Conservation (phyloP, 2,329 filamentous ascomycete genomes). For the Penicillium sp. region DNA sequence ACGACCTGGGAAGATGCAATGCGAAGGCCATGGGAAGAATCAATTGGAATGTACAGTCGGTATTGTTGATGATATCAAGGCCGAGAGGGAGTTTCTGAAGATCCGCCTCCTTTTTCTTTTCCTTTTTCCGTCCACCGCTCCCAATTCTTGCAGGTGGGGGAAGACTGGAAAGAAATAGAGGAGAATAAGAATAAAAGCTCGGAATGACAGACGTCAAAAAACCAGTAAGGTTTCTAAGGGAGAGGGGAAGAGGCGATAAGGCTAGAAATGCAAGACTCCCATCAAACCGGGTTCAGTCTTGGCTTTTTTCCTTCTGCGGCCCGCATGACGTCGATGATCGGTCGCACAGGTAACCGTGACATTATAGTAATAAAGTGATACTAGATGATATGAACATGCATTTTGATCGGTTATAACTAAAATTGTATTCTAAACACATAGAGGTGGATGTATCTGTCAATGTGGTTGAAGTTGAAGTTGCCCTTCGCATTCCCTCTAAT, state of each 20-base stretch:
- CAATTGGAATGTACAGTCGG: background rate
- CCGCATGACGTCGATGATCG: constrained; percentile 6
- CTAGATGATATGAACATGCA: background rate
- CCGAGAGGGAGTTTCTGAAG: background rate
- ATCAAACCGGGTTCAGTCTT: background rate
- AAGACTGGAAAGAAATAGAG: background rate
- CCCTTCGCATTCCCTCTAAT: too few relatives aligned
- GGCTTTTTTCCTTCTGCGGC: constrained; percentile 6
- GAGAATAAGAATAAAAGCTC: background rate
- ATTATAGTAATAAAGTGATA: too few relatives aligned
- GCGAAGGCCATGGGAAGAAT: constrained; percentile 6
- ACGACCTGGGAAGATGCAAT: background rate
- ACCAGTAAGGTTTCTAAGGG: background rate
- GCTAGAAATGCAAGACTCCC: background rate
- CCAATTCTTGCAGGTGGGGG: background rate
- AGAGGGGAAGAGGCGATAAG: constrained; percentile 2
- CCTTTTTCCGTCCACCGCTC: background rate
- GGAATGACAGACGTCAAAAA: constrained; percentile 4
- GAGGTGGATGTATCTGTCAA: too few relatives aligned
- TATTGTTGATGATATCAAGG: background rate
- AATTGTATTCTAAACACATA: too few relatives aligned
- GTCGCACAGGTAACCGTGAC: constrained; percentile 2
- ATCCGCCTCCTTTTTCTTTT: background rate
- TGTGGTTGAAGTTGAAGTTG: too few relatives aligned
- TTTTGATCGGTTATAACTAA: background rate